These are phyloP conservation scores for Metarhizium robertsii DNA, from an alignment of 2,329 filamentous ascomycete species.

Conservation along the genomic window DNA sequence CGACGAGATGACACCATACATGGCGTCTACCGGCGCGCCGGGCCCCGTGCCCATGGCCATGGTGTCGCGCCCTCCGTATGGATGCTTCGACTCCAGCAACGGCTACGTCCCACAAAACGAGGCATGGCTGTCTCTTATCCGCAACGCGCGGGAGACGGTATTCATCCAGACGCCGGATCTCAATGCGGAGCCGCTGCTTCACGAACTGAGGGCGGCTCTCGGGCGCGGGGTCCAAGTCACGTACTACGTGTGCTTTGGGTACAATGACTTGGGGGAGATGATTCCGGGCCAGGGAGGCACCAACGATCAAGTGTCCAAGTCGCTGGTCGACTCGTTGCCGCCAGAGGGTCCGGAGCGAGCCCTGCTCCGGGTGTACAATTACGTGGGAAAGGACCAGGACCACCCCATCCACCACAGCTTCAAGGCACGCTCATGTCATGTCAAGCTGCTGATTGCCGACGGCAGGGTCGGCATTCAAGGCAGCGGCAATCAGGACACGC, in stretches of 20 bases:
- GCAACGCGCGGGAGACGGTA: constrained; percentile 52
- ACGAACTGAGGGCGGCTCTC: constrained; percentile 55
- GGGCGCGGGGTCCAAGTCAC: constrained; percentile 57
- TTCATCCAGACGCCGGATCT: constrained; percentile 74
- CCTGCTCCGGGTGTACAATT: constrained; percentile 54
- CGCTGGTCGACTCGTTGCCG: constrained; percentile 46
- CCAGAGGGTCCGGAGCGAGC: constrained; percentile 24
- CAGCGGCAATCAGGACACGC: constrained; percentile 73
- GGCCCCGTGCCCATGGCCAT: constrained; percentile 61
- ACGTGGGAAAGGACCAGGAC: constrained; percentile 65
- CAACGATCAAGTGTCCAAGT: constrained; percentile 60
- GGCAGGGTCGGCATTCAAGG: constrained; percentile 60
- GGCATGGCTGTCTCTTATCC: constrained; percentile 60
- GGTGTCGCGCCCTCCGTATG: constrained; percentile 60
- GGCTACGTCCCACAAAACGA: constrained; percentile 64
- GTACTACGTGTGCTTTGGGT: constrained; percentile 67
- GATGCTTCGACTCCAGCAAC: constrained; percentile 50
- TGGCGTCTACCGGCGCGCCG: constrained; percentile 26
- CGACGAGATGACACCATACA: constrained; percentile 58
- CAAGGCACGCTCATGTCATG: constrained; percentile 61
- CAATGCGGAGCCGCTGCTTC: constrained; percentile 59
- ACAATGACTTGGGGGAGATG: constrained; percentile 70
- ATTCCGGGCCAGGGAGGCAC: constrained; percentile 67
- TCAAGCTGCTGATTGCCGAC: constrained; percentile 71
- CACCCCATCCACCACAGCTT: constrained; percentile 55